phyloP scores from a whole-genome alignment of 371 early-diverging fungal genomes.

The Mortierella polycephala region DNA sequence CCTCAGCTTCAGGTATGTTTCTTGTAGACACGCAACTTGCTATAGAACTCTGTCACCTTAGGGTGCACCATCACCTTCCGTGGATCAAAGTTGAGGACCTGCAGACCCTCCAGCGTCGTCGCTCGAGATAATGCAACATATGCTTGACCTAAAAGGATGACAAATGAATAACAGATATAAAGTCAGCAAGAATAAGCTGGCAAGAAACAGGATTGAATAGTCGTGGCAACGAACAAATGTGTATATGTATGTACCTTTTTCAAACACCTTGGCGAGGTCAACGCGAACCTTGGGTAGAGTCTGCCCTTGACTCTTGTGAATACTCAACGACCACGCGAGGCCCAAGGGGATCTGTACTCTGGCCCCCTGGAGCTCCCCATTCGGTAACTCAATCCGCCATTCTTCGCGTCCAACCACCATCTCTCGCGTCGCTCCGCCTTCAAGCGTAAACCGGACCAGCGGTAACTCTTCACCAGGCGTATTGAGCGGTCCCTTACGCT shows the following conservation, averaged over 20 bases:
- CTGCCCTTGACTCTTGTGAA: slow-evolving; percentile 72
- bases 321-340: slow-evolving; percentile 73
- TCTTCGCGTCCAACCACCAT: slow-evolving; percentile 39
- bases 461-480: slow-evolving; percentile 25
- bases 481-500: slow-evolving; percentile 14
- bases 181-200: background rate
- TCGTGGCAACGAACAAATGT: background rate
- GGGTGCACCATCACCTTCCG: slow-evolving; percentile 77
- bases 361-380: slow-evolving; percentile 17
- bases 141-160: slow-evolving; percentile 64
- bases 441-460: slow-evolving; percentile 35
- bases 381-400: slow-evolving; percentile 33
- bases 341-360: slow-evolving; percentile 66
- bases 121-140: slow-evolving; percentile 72
- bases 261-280: slow-evolving; percentile 47
- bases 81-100: slow-evolving; percentile 79
- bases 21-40: background rate
- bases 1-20: too few species aligned
- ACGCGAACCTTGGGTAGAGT: slow-evolving; percentile 46
- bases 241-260: slow-evolving; percentile 21
- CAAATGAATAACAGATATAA: background rate
- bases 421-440: slow-evolving; percentile 11
- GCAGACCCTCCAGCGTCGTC: slow-evolving; percentile 61
- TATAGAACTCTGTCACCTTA: slow-evolving; percentile 73
- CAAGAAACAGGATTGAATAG: background rate